Percentiles rank a stretch among this genome's conserved stretches.
phyloP scores from a whole-genome alignment of 192 early-diverging fungal species.

The Umbelopsis isabellina region DNA sequence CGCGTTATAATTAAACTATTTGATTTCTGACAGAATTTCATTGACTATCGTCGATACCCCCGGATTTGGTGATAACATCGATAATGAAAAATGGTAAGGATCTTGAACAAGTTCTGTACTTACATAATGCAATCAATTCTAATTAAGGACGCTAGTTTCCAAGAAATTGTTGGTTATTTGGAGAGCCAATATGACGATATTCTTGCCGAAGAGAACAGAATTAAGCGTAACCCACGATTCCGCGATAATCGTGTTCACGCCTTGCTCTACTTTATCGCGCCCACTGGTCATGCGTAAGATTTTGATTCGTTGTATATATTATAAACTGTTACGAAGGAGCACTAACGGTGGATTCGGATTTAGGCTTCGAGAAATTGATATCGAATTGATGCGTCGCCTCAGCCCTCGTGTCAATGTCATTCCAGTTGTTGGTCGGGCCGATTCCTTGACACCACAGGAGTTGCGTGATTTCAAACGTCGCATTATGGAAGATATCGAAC shows the following conservation, averaged over 20 bases:
- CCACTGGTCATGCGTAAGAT: constrained; percentile 92
- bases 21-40: constrained; percentile 60
- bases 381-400: constrained; percentile 90
- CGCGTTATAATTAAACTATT: neutral
- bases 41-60: constrained; percentile 98
- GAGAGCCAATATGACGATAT: constrained; percentile 95
- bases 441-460: constrained; percentile 89
- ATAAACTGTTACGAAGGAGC: too few species aligned
- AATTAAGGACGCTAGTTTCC: constrained; percentile 62
- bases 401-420: constrained; percentile 94
- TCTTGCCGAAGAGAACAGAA: constrained; percentile 84
- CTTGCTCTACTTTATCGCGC: constrained; percentile 96
- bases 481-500: constrained; percentile 96
- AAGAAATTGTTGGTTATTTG: constrained; percentile 91
- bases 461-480: constrained; percentile 86
- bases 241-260: constrained; percentile 96
- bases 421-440: constrained; percentile 94
- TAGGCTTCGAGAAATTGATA: constrained; percentile 92
- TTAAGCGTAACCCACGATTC: constrained; percentile 87
- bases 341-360: neutral
- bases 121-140: neutral
- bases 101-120: neutral
- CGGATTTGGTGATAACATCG: constrained; percentile 97
- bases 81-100: constrained; percentile 87
- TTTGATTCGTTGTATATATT: too few species aligned